These are phyloP conservation scores for Trapa incisa DNA, from an alignment of 345 rosid genomes.

Conservation along the genomic window DNA sequence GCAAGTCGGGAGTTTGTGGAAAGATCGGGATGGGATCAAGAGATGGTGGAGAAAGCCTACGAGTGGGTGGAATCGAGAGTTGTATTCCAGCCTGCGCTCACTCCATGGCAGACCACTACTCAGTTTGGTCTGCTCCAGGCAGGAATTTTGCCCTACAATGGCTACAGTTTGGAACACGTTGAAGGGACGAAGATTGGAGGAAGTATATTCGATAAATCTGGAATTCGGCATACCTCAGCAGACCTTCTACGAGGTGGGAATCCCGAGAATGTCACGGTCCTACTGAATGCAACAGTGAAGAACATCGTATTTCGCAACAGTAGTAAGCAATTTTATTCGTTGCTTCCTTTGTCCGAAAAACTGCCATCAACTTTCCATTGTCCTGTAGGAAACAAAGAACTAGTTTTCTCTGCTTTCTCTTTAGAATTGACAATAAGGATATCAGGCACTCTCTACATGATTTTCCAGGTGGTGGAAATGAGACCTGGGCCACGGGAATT, in stretches of 20 bases:
- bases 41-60: constrained; percentile 45
- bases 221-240: constrained; percentile 57
- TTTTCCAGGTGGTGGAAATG: constrained; percentile 25
- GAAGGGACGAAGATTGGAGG: constrained; percentile 74
- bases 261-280: constrained; percentile 34
- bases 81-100: constrained; percentile 40
- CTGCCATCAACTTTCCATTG: neutral
- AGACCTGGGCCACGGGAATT: constrained; percentile 36
- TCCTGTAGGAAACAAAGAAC: neutral
- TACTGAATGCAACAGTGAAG: constrained; percentile 47
- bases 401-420: neutral
- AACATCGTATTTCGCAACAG: constrained; percentile 30
- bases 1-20: constrained; percentile 43
- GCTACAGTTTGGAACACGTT: constrained; percentile 50
- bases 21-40: constrained; percentile 47
- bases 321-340: constrained; percentile 11
- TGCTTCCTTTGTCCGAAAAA: neutral
- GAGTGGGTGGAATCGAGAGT: constrained; percentile 64
- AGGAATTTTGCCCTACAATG: constrained; percentile 53
- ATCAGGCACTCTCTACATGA: neutral
- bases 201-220: constrained; percentile 40
- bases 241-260: constrained; percentile 51
- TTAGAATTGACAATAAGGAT: neutral
- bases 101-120: constrained; percentile 55
- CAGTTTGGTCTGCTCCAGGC: constrained; percentile 66